These are phyloP conservation scores for Gigaspora rosea DNA, from an alignment of 192 early-diverging fungal genomes.

Conservation along the genomic window DNA sequence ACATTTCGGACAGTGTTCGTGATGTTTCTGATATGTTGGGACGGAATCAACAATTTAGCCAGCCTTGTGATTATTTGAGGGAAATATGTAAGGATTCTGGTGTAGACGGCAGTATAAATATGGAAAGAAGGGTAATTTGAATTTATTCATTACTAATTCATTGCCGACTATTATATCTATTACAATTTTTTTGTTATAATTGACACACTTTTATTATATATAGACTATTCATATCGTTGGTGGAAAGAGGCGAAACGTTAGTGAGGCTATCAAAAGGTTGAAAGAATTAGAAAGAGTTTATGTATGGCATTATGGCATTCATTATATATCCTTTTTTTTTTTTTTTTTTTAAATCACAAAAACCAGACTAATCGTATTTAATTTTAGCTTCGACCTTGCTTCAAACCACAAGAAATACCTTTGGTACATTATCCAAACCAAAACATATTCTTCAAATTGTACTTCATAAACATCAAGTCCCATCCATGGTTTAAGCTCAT, in stretches of 20 bases:
- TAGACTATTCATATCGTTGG: constrained; percentile 4
- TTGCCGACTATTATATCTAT: neutral
- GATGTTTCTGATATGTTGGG: neutral
- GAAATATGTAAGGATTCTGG: constrained; percentile 20
- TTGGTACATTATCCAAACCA: constrained; percentile 33
- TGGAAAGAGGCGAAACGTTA: neutral
- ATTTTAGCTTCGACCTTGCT: constrained; percentile 5
- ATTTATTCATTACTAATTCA: neutral
- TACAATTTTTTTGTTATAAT: neutral
- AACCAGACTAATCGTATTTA: too few species aligned
- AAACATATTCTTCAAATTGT: constrained; percentile 8
- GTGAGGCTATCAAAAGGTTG: constrained; percentile 22
- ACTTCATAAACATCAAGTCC: neutral
- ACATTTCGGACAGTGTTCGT: neutral
- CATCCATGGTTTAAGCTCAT: constrained; percentile 16
- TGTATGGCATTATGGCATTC: neutral
- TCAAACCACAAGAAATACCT: constrained; percentile 5
- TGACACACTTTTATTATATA: neutral
- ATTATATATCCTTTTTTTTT: too few species aligned
- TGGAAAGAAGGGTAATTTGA: neutral
- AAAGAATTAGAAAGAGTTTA: constrained; percentile 4
- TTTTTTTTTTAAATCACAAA: too few species aligned
- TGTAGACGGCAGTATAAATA: neutral
- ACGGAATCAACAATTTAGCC: neutral
- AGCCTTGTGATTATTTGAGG: constrained; percentile 11